phyloP scores from a whole-genome alignment of 2,329 filamentous ascomycete species.

The Huntiella decipiens region DNA sequence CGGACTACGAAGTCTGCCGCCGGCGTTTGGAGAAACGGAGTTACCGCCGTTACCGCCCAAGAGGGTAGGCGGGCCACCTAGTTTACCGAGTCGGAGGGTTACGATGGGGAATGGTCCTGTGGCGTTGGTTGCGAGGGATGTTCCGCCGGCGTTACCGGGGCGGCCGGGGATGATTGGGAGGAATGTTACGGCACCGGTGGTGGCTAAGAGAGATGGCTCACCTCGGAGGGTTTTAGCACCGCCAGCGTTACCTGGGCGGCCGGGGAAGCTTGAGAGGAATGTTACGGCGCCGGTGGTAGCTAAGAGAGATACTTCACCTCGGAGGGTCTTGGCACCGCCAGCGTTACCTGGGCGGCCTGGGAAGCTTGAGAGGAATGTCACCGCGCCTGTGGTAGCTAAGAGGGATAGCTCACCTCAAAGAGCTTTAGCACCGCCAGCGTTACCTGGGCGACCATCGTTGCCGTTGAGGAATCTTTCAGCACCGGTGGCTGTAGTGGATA shows the following conservation, averaged over 20 bases:
- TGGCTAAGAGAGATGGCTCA: neutral
- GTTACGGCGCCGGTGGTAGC: neutral
- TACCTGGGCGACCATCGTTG: neutral
- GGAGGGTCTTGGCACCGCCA: neutral
- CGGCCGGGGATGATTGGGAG: slow-evolving; percentile 19
- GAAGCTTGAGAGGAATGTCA: slow-evolving; percentile 15
- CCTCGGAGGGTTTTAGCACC: neutral
- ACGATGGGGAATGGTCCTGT: slow-evolving; percentile 1
- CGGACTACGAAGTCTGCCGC: slow-evolving; percentile 30
- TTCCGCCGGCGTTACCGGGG: slow-evolving; percentile 13
- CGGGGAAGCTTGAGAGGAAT: neutral
- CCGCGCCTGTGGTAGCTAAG: neutral
- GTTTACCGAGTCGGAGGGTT: slow-evolving; percentile 7
- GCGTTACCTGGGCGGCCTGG: neutral
- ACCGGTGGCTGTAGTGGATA: slow-evolving; percentile 15
- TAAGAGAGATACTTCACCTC: neutral
- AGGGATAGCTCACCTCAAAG: neutral
- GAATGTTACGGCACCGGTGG: slow-evolving; percentile 12
- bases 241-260: neutral
- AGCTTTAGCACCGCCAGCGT: neutral
- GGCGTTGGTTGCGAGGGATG: slow-evolving; percentile 13
- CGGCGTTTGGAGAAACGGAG: slow-evolving; percentile 33
- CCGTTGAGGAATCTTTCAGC: neutral
- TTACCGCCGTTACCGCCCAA: slow-evolving; percentile 13
- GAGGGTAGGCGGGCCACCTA: slow-evolving; percentile 14